Conservation (phyloP, 345 rosid species). For the Cardamine occulta region DNA sequence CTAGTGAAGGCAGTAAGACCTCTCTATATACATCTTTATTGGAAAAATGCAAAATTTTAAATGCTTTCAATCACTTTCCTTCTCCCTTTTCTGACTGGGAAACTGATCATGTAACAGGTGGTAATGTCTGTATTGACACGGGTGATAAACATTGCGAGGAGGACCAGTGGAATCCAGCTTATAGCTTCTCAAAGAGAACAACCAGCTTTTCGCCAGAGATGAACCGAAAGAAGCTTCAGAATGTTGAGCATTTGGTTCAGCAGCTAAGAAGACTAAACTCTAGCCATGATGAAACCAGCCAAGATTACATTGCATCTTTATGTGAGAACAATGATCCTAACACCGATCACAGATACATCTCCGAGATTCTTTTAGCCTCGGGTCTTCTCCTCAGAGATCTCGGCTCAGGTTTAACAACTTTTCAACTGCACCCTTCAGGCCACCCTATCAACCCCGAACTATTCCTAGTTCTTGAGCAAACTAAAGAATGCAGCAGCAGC, state of each 20-base stretch:
- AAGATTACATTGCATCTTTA: slow-evolving; percentile 92
- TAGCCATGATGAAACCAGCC: slow-evolving; percentile 80
- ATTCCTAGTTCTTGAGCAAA: slow-evolving; percentile 88
- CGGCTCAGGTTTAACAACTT: slow-evolving; percentile 55
- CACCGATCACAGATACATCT: slow-evolving; percentile 80
- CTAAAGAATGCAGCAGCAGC: slow-evolving; percentile 58
- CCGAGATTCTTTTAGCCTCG: slow-evolving; percentile 90
- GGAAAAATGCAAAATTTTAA: neutral
- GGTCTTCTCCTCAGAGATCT: slow-evolving; percentile 90
- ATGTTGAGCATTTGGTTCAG: slow-evolving; percentile 78
- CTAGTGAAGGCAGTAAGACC: slow-evolving; percentile 34
- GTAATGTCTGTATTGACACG: slow-evolving; percentile 40
- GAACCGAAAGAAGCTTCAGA: slow-evolving; percentile 77
- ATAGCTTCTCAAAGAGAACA: slow-evolving; percentile 43
- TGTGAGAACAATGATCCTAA: slow-evolving; percentile 75
- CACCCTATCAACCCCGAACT: slow-evolving; percentile 89
- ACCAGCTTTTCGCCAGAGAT: slow-evolving; percentile 61
- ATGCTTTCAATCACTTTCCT: neutral
- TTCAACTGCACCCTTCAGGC: slow-evolving; percentile 86
- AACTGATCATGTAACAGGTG: slow-evolving; percentile 45
- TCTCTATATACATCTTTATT: neutral
- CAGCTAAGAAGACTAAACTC: slow-evolving; percentile 84
- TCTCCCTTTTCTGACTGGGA: slow-evolving; percentile 34
- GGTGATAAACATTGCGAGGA: slow-evolving; percentile 50
- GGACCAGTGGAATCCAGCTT: slow-evolving; percentile 54